These are phyloP conservation scores for Yamadazyma akitaensis DNA, from an alignment of 805 yeast genomes.

Conservation along the genomic window DNA sequence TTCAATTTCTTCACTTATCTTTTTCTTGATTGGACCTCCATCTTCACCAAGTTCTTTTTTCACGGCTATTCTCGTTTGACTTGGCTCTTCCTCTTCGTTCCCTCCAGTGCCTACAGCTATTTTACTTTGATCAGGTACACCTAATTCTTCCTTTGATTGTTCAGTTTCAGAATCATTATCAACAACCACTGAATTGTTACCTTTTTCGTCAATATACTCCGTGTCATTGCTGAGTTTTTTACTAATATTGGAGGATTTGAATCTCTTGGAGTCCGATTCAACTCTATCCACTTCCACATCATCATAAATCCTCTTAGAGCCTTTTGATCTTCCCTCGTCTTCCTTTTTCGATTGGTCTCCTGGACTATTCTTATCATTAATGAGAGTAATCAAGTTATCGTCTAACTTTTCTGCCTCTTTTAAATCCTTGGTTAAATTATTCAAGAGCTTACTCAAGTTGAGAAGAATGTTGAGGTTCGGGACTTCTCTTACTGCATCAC, in stretches of 20 bases:
- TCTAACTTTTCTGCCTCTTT: conserved; percentile 32
- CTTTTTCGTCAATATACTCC: conserved; percentile 16
- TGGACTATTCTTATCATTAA: conserved; percentile 8
- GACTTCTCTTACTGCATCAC: conserved; percentile 45
- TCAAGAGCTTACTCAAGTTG: conserved; percentile 44
- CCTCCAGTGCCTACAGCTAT: background rate
- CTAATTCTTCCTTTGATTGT: conserved; percentile 1
- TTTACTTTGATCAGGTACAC: background rate
- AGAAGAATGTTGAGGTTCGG: conserved; percentile 42
- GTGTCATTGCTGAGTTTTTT: conserved; percentile 4
- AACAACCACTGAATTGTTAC: background rate
- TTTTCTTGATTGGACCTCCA: background rate
- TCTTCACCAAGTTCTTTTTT: conserved; percentile 5
- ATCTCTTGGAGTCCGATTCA: background rate
- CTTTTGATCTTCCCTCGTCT: background rate
- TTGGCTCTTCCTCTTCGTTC: background rate
- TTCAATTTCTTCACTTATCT: conserved; percentile 2
- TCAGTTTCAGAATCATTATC: background rate
- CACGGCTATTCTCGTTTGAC: background rate
- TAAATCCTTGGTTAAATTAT: conserved; percentile 38
- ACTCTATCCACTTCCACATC: background rate
- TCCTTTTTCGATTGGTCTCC: conserved; percentile 17
- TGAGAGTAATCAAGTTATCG: conserved; percentile 6
- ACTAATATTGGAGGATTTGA: background rate
- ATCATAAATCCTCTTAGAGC: background rate